Evolutionary conservation across 805 yeast species (phyloP).

Genomic region (Schizosaccharomyces lindneri): DNA sequence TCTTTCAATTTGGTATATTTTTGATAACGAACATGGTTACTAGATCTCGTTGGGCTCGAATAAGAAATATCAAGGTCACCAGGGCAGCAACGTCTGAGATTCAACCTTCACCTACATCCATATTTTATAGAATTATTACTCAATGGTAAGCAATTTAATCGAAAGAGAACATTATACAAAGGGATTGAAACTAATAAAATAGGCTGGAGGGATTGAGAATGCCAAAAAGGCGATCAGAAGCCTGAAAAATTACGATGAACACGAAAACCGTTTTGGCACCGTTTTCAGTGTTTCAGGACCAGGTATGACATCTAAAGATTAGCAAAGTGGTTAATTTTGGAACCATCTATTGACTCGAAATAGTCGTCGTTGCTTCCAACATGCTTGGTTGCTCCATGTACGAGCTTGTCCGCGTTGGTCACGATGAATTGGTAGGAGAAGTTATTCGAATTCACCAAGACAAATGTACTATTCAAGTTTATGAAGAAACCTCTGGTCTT

Average conservation of each 20-base stretch:
- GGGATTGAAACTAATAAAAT: neutral
- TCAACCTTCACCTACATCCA: too few species aligned
- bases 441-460: slow-evolving; percentile 91
- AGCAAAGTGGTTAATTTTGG: neutral
- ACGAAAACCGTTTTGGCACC: slow-evolving; percentile 62
- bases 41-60: too few species aligned
- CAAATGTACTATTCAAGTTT: slow-evolving; percentile 94
- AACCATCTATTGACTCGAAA: slow-evolving; percentile 13
- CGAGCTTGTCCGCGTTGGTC: slow-evolving; percentile 80
- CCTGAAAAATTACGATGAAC: slow-evolving; percentile 48
- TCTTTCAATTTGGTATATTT: too few species aligned
- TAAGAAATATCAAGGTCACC: too few species aligned
- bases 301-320: neutral
- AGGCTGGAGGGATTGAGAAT: slow-evolving; percentile 93
- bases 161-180: neutral
- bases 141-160: neutral
- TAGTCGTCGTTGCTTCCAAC: slow-evolving; percentile 91
- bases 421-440: slow-evolving; percentile 90
- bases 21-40: too few species aligned
- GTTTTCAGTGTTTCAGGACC: slow-evolving; percentile 2
- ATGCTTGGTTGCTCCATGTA: slow-evolving; percentile 99
- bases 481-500: slow-evolving; percentile 97
- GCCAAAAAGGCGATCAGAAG: slow-evolving; percentile 85
- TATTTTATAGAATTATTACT: neutral
- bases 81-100: too few species aligned